Conservation (phyloP, 2,329 filamentous ascomycete species). For the Coniochaeta ligniaria region DNA sequence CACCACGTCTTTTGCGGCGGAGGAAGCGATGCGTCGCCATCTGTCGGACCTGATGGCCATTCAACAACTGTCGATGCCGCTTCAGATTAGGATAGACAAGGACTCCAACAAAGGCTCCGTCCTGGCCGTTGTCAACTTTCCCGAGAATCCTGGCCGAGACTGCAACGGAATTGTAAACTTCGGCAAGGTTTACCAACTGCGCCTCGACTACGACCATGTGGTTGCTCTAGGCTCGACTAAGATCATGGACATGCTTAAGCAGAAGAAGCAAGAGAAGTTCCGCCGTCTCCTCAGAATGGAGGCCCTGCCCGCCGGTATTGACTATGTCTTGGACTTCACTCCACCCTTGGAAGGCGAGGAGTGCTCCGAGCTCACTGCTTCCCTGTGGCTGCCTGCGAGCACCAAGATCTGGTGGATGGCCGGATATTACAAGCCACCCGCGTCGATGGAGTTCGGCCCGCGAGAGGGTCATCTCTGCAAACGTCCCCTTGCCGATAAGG, state of each 20-base stretch:
- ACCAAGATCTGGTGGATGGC: conserved; percentile 37
- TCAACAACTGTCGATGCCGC: neutral
- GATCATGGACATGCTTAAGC: conserved; percentile 37
- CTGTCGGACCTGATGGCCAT: conserved; percentile 9
- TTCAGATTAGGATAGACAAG: too few species aligned
- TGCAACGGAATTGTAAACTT: conserved; percentile 24
- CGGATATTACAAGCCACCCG: conserved; percentile 12
- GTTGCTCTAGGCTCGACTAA: conserved; percentile 36
- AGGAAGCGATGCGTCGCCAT: conserved; percentile 10
- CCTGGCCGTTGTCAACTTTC: conserved; percentile 28
- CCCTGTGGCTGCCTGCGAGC: conserved; percentile 38
- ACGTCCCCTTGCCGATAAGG: conserved; percentile 19
- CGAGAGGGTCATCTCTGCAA: conserved; percentile 14
- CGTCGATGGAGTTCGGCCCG: conserved; percentile 4
- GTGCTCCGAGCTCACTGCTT: conserved; percentile 27
- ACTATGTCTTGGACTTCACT: conserved; percentile 57
- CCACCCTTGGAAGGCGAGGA: conserved; percentile 56
- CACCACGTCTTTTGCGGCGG: neutral
- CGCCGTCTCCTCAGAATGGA: conserved; percentile 28
- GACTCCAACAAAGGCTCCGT: conserved; percentile 9
- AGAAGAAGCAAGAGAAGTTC: conserved; percentile 31
- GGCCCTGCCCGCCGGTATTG: conserved; percentile 34
- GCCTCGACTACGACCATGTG: conserved; percentile 39
- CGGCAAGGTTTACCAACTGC: conserved; percentile 25
- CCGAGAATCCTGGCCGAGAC: conserved; percentile 16